phyloP scores from a whole-genome alignment of 768 basidiomycete species.

The Scleroderma bovista region DNA sequence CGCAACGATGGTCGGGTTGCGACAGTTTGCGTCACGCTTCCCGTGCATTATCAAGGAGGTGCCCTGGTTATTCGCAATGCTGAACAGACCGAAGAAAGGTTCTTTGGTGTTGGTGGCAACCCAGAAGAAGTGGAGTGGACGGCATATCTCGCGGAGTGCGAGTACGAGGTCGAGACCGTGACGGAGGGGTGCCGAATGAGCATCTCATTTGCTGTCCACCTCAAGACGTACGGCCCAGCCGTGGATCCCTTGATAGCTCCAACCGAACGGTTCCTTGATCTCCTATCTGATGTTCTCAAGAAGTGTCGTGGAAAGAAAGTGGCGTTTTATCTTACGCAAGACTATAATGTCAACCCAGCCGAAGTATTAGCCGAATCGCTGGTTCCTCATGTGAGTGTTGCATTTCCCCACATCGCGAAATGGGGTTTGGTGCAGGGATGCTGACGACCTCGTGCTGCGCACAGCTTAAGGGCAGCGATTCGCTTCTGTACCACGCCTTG shows the following conservation, averaged over 20 bases:
- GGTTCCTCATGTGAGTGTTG: slow-evolving; percentile 56
- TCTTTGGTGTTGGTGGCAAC: slow-evolving; percentile 56
- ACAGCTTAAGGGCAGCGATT: slow-evolving; percentile 75
- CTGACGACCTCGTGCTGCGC: background rate
- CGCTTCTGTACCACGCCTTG: slow-evolving; percentile 68
- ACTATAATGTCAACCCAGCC: slow-evolving; percentile 67
- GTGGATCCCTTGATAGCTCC: slow-evolving; percentile 66
- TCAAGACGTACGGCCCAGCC: slow-evolving; percentile 61
- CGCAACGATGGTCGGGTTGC: slow-evolving; percentile 66
- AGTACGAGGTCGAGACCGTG: slow-evolving; percentile 68
- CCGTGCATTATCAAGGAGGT: slow-evolving; percentile 70
- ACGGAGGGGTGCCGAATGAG: slow-evolving; percentile 65
- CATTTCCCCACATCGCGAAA: background rate
- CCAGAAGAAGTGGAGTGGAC: slow-evolving; percentile 72
- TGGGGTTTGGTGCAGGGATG: background rate
- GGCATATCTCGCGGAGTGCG: slow-evolving; percentile 69
- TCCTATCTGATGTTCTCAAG: slow-evolving; percentile 67
- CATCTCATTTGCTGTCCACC: slow-evolving; percentile 65
- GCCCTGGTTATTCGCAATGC: slow-evolving; percentile 51
- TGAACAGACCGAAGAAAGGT: slow-evolving; percentile 56
- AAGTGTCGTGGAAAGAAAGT: slow-evolving; percentile 64
- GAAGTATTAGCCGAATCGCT: slow-evolving; percentile 64
- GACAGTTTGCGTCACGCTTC: slow-evolving; percentile 68
- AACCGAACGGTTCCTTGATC: slow-evolving; percentile 68
- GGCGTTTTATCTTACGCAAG: slow-evolving; percentile 64